Conservation (phyloP, 176 grass and related monocot genomes). For the Dendrocalamus sinicus region DNA sequence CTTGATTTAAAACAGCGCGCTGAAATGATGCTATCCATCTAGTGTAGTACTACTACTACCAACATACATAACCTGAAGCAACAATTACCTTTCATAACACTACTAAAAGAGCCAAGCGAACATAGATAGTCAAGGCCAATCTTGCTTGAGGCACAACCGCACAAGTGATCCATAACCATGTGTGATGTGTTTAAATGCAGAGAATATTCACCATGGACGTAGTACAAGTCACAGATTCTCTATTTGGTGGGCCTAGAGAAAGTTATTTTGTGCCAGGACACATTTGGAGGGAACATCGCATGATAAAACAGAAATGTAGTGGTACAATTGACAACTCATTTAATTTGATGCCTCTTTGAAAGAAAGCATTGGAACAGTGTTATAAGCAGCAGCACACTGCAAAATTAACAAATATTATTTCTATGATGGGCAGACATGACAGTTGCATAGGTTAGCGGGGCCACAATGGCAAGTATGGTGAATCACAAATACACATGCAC, state of each 20-base stretch:
- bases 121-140: neutral
- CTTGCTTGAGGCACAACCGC: neutral
- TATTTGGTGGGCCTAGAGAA: neutral
- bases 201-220: neutral
- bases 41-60: neutral
- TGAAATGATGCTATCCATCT: neutral
- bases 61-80: neutral
- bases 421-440: neutral
- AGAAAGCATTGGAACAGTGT: neutral
- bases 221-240: neutral
- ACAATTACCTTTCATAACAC: neutral
- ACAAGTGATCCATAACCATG: neutral
- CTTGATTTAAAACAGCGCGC: neutral
- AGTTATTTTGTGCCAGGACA: neutral
- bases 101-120: neutral
- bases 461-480: neutral
- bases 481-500: conserved; percentile 7
- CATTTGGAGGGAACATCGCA: neutral
- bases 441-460: neutral
- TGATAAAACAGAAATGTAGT: neutral
- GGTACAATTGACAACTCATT: neutral
- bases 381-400: neutral
- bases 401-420: neutral
- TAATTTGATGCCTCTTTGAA: neutral
- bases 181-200: neutral